Conservation (phyloP, 2,329 filamentous ascomycete species). For the Aspergillus oerlinghausenensis region DNA sequence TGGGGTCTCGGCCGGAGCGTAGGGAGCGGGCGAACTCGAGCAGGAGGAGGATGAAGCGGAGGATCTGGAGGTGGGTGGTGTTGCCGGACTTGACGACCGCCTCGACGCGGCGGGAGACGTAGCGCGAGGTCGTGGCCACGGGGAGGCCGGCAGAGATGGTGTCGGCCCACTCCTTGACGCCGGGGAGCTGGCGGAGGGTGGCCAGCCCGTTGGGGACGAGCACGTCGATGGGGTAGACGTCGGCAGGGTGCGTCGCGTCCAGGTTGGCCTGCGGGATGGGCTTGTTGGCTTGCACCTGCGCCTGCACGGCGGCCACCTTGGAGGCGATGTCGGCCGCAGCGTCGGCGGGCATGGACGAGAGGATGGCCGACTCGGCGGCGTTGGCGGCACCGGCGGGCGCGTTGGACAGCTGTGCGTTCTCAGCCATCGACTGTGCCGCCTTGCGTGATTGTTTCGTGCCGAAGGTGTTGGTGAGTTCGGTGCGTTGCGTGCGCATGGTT, state of each 20-base stretch:
- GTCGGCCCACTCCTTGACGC: conserved; percentile 40
- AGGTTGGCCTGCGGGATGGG: conserved; percentile 43
- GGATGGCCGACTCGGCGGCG: conserved; percentile 40
- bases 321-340: conserved; percentile 26
- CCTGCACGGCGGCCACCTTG: conserved; percentile 34
- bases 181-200: conserved; percentile 40
- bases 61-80: conserved; percentile 39
- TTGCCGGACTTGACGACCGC: conserved; percentile 36
- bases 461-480: conserved; percentile 46
- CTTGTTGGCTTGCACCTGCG: conserved; percentile 43
- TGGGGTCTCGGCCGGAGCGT: conserved; percentile 23
- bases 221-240: conserved; percentile 43
- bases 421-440: conserved; percentile 43
- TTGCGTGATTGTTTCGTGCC: conserved; percentile 49
- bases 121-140: conserved; percentile 39
- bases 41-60: conserved; percentile 43
- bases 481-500: conserved; percentile 36
- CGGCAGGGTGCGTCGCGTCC: conserved; percentile 38
- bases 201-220: conserved; percentile 40
- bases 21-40: conserved; percentile 39
- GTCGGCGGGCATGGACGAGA: conserved; percentile 38
- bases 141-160: conserved; percentile 31
- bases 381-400: conserved; percentile 31
- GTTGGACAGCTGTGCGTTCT: conserved; percentile 45
- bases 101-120: conserved; percentile 41